Base-by-base conservation (phyloP, 345 rosid species). In the Hibiscus mutabilis region DNA sequence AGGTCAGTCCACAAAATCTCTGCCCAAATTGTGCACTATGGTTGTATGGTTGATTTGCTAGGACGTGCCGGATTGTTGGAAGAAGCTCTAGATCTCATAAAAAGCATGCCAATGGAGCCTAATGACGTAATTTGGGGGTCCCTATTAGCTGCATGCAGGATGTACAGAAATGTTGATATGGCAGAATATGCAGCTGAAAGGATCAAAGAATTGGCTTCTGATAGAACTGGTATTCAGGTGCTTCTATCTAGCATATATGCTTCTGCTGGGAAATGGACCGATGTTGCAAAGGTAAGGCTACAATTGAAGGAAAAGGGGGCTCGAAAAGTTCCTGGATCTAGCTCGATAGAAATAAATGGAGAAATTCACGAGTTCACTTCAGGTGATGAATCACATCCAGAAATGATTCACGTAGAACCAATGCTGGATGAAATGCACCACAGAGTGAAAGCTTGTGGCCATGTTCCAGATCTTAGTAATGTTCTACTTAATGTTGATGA, bases 21-120 rank as follows among this genome's bases (percentile, higher is more conserved):
- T 56, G 85, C 87, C 15, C 68, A 76, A 68, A 74, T 75, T 60
- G 83, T 83, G 29, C 91, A 86, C 71, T 86, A 83, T 46, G 91
- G 91, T 2, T 86, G 88, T 59, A 74, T 86, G 81, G 91, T 86
- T 72, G 91, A 87, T 73, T 29, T 87, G 72, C 82, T 83, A 13
- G 88, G 86, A 29, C 86, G 91, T 58, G 86, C 87, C 67, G 88
- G 88, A 62, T 57, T 76, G 62, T 44, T 82, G 53, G 74, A 25
- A 47, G 81, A 86, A 81, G 87, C 91, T 24, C 57, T 84, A n/a
- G 77, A 76, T 63, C 79, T 84, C 49, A 80, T 84, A 66, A 71
- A 81, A 63, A 29, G 73, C 64, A 80, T 87, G 91, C 87, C 82
- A 18, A 65, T 79, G 71, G 81, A 83, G 61, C 83, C 91, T 37